Evolutionary conservation across 2,329 filamentous ascomycete species (phyloP), one percentile per base, ranked within the genome.

Genomic region (Graphiopsis chlorocephala): DNA sequence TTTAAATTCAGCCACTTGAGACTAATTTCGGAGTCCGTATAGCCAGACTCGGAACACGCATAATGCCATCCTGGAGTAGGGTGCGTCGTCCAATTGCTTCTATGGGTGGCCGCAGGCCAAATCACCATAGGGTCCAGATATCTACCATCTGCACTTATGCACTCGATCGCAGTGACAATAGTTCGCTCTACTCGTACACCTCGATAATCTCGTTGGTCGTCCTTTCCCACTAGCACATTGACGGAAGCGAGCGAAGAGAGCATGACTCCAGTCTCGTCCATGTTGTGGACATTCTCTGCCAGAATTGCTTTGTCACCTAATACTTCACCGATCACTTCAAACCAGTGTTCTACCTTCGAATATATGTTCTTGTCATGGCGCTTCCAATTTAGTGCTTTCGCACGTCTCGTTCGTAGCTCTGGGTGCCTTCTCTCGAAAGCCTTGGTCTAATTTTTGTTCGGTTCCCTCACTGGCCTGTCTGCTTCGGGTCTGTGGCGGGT

Each of bases 201-300:
- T 68, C 72, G 69, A 56, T 71, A 69, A 29, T 70, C 61, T 65
- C 68, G 62, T n/a, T 15, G 20, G 53, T 72, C 69, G 59, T 74
- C 64, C 50, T 71, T 72, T 69, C 68, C 63, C 64, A 76, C 68
- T 25, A 77, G 71, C 42, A 75, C 74, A 68, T 76, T 75, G 2
- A 76, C 53, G 53, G 72, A 73, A 45, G 62, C 67, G 8, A 69
- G 69, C 63, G 71, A 64, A 53, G 28, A 68, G 31, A 78, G 68
- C 66, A 77, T 69, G 20, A n/a, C n/a, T n/a, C n/a, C n/a, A n/a
- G n/a, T n/a, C n/a, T n/a, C n/a, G n/a, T n/a, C n/a, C n/a, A n/a
- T 76, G 64, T 77, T 77, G 65, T 78, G 78, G 7, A 76, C 66
- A 66, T 75, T 77, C 65, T 72, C 71, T 38, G 57, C 63, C 31